Base-by-base conservation (phyloP, 1,284 basidiomycete species). In the Rhodotorula sp. region DNA sequence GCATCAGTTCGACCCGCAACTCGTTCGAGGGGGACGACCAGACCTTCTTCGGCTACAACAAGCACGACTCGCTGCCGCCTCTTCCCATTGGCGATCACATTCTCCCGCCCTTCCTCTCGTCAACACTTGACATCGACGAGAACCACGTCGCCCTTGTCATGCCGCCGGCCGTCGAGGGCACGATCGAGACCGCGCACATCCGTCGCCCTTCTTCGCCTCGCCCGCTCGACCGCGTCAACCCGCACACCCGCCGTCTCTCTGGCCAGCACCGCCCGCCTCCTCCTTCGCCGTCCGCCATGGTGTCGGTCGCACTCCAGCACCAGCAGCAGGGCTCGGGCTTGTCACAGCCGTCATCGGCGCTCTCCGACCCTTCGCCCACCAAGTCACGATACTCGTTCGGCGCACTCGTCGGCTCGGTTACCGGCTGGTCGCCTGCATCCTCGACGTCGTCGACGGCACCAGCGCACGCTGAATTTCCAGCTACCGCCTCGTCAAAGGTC, bases 141-240 rank as follows among this genome's bases (percentile, higher is more conserved):
- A 63, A 67, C 19, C 47, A 57, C 17, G 62, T 69, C 54, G 11
- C 53, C n/a, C 60, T 67, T 52, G 60, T 67, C 54, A 56, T 59
- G 19, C 8, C 64, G 9, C 64, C 58, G 30, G 27, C 47, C 22
- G 44, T n/a, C 24, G 60, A 62, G 52, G 59, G 58, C 44, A 64
- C 66, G 9, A 48, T 52, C 67, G 65, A 56, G 20, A 51, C 52
- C 11, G 59, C 65, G 27, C 73, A 74, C 68, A 27, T 64, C 24
- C 74, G 74, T 27, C 68, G 74, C 20, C 74, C 74, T 4, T 75
- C 74, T 9, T 73, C 68, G 22, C 74, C 74, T 19, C 71, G 74
- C 15, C 74, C 74, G 17, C 48, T 62, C 54, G 66, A 75, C 20
- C 68, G 64, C 20, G 36, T 75, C 47, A 27, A 24, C 44, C 68